Conservation (phyloP, 345 rosid species). For the Geranium brycei region DNA sequence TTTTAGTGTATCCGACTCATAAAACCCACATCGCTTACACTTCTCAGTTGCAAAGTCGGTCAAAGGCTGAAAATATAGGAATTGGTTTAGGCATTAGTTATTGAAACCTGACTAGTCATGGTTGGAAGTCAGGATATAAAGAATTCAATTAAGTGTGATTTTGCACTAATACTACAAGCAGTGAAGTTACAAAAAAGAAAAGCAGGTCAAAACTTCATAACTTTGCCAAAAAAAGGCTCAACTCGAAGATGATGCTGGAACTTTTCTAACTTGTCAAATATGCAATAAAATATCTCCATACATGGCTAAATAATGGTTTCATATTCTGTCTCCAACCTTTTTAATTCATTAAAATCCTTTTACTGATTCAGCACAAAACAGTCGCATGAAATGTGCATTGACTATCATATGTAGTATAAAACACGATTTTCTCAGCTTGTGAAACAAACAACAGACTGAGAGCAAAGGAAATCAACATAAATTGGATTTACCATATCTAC, state of each 20-base stretch:
- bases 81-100: not conserved
- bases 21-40: constrained; percentile 95
- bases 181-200: too few species aligned
- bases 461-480: not conserved
- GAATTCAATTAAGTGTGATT: too few species aligned
- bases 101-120: too few species aligned
- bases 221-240: too few species aligned
- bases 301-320: not conserved
- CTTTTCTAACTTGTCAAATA: too few species aligned
- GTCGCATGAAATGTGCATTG: not conserved
- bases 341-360: too few species aligned
- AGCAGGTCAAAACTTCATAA: too few species aligned
- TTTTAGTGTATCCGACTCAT: constrained; percentile 41
- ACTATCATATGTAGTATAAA: not conserved
- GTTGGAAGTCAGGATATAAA: too few species aligned
- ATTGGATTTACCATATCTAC: not conserved
- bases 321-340: not conserved
- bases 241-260: too few species aligned
- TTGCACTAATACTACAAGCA: too few species aligned
- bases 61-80: constrained; percentile 43
- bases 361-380: not conserved
- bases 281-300: too few species aligned
- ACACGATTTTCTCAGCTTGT: not conserved
- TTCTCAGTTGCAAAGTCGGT: constrained; percentile 41
- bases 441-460: not conserved